Evolutionary conservation across 768 basidiomycete species (phyloP).

Genomic region (Kwoniella botswanensis): DNA sequence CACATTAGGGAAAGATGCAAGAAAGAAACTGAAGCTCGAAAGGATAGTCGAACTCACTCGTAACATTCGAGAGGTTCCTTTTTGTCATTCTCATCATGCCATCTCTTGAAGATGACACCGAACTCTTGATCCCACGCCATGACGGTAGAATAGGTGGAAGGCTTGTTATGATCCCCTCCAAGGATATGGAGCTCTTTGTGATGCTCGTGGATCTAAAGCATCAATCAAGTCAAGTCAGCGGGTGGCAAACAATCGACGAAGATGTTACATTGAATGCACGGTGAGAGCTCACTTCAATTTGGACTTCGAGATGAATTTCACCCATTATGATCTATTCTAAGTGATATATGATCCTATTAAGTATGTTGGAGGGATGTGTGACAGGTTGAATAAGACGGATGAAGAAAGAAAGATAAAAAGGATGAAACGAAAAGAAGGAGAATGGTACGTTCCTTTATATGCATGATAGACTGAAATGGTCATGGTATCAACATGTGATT

Average conservation of each 20-base stretch:
- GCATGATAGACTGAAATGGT: not conserved
- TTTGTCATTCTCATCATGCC: slow-evolving; percentile 1
- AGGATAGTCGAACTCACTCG: not conserved
- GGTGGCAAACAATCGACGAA: not conserved
- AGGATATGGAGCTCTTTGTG: not conserved
- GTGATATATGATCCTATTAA: not conserved
- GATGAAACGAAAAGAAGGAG: not conserved
- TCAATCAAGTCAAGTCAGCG: not conserved
- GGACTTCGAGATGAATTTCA: slow-evolving; percentile 15
- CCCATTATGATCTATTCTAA: slow-evolving; percentile 1
- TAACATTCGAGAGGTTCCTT: slow-evolving; percentile 4
- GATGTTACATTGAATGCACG: not conserved
- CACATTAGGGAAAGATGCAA: not conserved
- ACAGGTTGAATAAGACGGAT: not conserved
- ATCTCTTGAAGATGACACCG: slow-evolving; percentile 8
- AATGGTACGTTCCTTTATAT: not conserved
- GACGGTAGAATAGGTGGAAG: slow-evolving; percentile 3
- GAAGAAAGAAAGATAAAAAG: not conserved
- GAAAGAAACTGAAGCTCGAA: not conserved
- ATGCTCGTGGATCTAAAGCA: slow-evolving; percentile 1
- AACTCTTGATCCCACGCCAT: slow-evolving; percentile 13
- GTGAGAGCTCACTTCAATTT: not conserved
- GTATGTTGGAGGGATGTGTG: not conserved
- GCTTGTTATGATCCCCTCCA: not conserved
- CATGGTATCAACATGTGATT: not conserved